These are phyloP conservation scores for Cytospora chrysosperma DNA, from an alignment of 2,329 filamentous ascomycete species.

Conservation along the genomic window DNA sequence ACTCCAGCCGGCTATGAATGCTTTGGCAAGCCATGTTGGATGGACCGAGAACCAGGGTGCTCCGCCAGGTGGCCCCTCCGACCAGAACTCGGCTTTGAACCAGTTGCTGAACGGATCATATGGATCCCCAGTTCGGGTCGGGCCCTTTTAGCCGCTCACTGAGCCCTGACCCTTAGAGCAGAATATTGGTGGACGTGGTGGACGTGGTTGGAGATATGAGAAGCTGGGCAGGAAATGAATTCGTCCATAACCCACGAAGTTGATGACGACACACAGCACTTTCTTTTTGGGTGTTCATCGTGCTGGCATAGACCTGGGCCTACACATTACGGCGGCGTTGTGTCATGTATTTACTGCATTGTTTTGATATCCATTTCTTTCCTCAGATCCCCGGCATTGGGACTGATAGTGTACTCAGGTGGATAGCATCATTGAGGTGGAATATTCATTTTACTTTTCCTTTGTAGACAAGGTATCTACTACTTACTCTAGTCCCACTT, in stretches of 20 bases:
- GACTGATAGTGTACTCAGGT: slow-evolving; percentile 13
- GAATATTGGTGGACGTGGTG: background rate
- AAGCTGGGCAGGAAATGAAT: background rate
- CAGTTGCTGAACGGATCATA: slow-evolving; percentile 62
- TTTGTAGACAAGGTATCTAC: slow-evolving; percentile 13
- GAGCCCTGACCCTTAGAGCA: background rate
- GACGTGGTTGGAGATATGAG: too few relatives aligned
- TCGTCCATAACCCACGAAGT: background rate
- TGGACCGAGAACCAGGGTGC: slow-evolving; percentile 51
- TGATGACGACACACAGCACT: slow-evolving; percentile 1
- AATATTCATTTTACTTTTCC: background rate
- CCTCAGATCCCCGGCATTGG: slow-evolving; percentile 15
- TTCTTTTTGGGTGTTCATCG: slow-evolving; percentile 9
- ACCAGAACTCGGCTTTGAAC: slow-evolving; percentile 59
- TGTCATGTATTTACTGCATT: slow-evolving; percentile 11
- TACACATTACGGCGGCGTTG: slow-evolving; percentile 24
- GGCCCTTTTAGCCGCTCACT: slow-evolving; percentile 57
- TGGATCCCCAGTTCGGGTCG: slow-evolving; percentile 59
- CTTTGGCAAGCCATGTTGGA: slow-evolving; percentile 70
- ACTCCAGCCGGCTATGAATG: slow-evolving; percentile 75
- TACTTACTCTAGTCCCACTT: too few relatives aligned
- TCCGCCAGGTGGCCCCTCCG: slow-evolving; percentile 32
- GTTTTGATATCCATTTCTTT: slow-evolving; percentile 23
- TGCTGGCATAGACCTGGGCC: slow-evolving; percentile 23
- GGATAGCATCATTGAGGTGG: slow-evolving; percentile 10